These are phyloP conservation scores for Phialophora chinensis DNA, from an alignment of 2,329 filamentous ascomycete genomes.

Conservation along the genomic window DNA sequence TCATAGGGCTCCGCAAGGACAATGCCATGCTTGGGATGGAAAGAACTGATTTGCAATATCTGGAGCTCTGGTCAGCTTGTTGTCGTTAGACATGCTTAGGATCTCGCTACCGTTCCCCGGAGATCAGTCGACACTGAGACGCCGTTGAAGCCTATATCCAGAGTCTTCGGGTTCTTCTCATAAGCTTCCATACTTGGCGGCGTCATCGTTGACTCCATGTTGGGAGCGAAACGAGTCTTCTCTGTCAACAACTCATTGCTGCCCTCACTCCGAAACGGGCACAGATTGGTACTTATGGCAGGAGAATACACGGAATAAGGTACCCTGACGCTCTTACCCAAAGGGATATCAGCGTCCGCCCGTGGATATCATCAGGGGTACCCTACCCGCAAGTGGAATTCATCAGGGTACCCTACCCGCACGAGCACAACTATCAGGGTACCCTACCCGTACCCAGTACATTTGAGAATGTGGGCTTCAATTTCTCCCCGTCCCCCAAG, in stretches of 20 bases:
- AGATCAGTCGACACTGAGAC: constrained; percentile 26
- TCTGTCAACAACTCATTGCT: background rate
- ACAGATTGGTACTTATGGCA: background rate
- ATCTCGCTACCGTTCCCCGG: constrained; percentile 20
- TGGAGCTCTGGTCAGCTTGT: constrained; percentile 10
- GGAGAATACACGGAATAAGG: background rate
- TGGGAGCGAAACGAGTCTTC: background rate
- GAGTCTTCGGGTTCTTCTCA: constrained; percentile 15
- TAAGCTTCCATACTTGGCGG: background rate
- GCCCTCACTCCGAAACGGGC: background rate
- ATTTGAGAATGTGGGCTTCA: background rate
- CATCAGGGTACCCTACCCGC: background rate
- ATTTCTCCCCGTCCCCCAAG: background rate
- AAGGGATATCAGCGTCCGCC: background rate
- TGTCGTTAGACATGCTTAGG: background rate
- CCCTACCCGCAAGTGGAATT: background rate
- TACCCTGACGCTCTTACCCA: background rate
- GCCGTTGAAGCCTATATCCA: constrained; percentile 30
- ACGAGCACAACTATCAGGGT: no score
- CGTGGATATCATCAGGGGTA: background rate
- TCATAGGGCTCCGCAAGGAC: constrained; percentile 27
- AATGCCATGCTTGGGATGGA: constrained; percentile 28
- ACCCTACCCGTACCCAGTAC: background rate
- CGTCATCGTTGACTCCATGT: background rate
- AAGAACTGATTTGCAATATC: constrained; percentile 28